Evolutionary conservation across 2,329 filamentous ascomycete species (phyloP).

Genomic region (Graphiopsis chlorocephala): DNA sequence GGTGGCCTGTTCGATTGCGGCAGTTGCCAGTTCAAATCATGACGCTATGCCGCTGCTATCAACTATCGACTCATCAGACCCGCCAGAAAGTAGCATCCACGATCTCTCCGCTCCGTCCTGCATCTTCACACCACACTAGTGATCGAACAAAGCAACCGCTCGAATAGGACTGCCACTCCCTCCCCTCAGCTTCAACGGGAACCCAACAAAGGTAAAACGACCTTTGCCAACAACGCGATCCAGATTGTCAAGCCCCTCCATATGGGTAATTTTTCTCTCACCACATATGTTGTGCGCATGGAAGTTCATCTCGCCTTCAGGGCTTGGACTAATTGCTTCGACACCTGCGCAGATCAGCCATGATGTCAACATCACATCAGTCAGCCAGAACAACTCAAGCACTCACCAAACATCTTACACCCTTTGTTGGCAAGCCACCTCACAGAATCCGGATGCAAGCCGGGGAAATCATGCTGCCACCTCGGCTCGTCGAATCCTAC

Average conservation of each 20-base stretch:
- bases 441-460: slow-evolving; percentile 25
- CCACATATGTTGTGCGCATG: slow-evolving; percentile 30
- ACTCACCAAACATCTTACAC: slow-evolving; percentile 27
- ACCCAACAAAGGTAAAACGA: slow-evolving; percentile 27
- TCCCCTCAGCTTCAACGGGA: slow-evolving; percentile 27
- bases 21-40: background rate
- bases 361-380: background rate
- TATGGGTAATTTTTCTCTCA: slow-evolving; percentile 28
- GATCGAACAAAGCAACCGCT: slow-evolving; percentile 27
- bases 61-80: background rate
- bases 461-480: slow-evolving; percentile 31
- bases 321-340: slow-evolving; percentile 28
- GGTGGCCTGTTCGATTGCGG: background rate
- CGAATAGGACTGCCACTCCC: slow-evolving; percentile 31
- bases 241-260: slow-evolving; percentile 28
- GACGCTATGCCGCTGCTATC: background rate
- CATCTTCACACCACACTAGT: background rate
- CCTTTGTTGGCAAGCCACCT: slow-evolving; percentile 30
- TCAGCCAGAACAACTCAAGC: background rate
- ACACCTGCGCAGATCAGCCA: slow-evolving; percentile 15
- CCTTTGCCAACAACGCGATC: slow-evolving; percentile 27
- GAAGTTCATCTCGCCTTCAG: slow-evolving; percentile 29
- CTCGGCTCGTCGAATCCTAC: slow-evolving; percentile 26
- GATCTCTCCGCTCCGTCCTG: background rate
- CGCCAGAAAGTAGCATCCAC: background rate